Conservation (phyloP, 805 yeast species). For the Zygotorulaspora chibaensis region DNA sequence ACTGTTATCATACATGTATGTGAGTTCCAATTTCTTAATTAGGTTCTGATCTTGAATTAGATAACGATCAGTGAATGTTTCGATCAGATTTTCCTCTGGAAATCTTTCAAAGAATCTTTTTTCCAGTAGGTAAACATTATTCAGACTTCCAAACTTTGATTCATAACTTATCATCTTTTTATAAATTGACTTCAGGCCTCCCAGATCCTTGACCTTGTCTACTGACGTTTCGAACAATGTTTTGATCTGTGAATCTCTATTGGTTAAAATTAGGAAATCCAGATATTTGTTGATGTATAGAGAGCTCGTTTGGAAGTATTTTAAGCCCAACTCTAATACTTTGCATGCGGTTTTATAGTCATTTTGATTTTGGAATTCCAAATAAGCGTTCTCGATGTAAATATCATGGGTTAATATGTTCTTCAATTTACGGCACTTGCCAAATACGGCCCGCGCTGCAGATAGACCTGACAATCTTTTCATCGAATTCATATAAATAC, state of each 20-base stretch:
- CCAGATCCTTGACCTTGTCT: slow-evolving; percentile 39
- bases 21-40: slow-evolving; percentile 34
- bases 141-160: slow-evolving; percentile 62
- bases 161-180: slow-evolving; percentile 65
- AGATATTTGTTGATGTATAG: slow-evolving; percentile 65
- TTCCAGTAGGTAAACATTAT: slow-evolving; percentile 62
- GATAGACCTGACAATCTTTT: slow-evolving; percentile 64
- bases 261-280: slow-evolving; percentile 61
- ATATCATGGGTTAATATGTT: slow-evolving; percentile 62
- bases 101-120: slow-evolving; percentile 60
- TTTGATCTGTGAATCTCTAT: slow-evolving; percentile 70
- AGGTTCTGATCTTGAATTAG: slow-evolving; percentile 35
- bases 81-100: slow-evolving; percentile 48
- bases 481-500: slow-evolving; percentile 63
- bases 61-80: slow-evolving; percentile 38
- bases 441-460: slow-evolving; percentile 69
- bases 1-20: slow-evolving; percentile 28
- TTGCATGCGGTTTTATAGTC: slow-evolving; percentile 66
- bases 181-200: slow-evolving; percentile 45
- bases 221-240: slow-evolving; percentile 77
- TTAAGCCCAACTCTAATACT: slow-evolving; percentile 77
- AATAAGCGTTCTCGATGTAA: slow-evolving; percentile 73
- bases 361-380: slow-evolving; percentile 66
- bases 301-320: slow-evolving; percentile 47
- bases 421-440: slow-evolving; percentile 60